Conservation (phyloP, 2,329 filamentous ascomycete genomes). For the Fusarium mangiferae region DNA sequence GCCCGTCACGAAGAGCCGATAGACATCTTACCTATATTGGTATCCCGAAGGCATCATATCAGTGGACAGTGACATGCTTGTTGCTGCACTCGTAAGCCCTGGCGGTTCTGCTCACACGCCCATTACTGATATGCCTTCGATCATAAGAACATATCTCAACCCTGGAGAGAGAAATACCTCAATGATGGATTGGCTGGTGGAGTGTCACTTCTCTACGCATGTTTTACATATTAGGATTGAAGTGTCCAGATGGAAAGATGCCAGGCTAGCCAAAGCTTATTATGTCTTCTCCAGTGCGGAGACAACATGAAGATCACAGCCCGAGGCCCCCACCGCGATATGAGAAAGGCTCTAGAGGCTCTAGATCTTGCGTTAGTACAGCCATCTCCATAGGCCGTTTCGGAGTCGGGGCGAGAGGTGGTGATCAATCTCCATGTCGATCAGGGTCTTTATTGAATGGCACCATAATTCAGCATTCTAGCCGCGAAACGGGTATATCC, state of each 20-base stretch:
- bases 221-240: neutral
- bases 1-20: neutral
- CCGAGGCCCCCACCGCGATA: slow-evolving; percentile 1
- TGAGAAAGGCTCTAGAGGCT: neutral
- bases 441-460: slow-evolving; percentile 30
- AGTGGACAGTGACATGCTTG: neutral
- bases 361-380: neutral
- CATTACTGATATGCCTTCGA: neutral
- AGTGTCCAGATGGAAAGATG: slow-evolving; percentile 1
- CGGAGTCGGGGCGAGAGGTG: neutral
- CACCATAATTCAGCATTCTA: neutral
- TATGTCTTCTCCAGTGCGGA: slow-evolving; percentile 16
- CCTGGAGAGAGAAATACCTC: slow-evolving; percentile 2
- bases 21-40: slow-evolving; percentile 7
- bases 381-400: neutral
- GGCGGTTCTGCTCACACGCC: slow-evolving; percentile 1
- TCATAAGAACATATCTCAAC: neutral
- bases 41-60: slow-evolving; percentile 18
- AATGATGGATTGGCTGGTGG: neutral
- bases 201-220: neutral
- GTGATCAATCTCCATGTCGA: slow-evolving; percentile 16
- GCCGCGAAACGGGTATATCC: slow-evolving; percentile 6
- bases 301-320: slow-evolving; percentile 4
- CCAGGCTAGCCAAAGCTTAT: slow-evolving; percentile 35
- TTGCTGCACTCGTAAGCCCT: slow-evolving; percentile 2